Percentiles rank a stretch among this genome's conserved stretches.
Evolutionary conservation across 768 basidiomycete genomes (phyloP).

Genomic region (Strobilomyces dryophilus): DNA sequence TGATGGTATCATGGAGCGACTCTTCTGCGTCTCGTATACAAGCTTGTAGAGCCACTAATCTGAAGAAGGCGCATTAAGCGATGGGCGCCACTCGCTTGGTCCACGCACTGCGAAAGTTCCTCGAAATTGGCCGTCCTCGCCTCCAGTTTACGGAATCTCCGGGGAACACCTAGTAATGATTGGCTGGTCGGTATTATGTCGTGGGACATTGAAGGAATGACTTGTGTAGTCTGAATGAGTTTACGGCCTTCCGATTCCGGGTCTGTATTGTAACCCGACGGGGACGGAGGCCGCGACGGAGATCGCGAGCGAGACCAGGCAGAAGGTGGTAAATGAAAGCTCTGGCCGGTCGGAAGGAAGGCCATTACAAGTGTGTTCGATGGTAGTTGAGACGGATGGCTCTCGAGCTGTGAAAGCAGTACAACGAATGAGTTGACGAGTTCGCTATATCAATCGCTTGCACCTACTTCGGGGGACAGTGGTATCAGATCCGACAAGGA

Average conservation of each 20-base stretch:
- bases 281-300: slow-evolving; percentile 47
- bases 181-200: slow-evolving; percentile 17
- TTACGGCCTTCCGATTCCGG: slow-evolving; percentile 55
- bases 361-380: slow-evolving; percentile 71
- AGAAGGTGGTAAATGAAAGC: slow-evolving; percentile 52
- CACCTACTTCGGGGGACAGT: slow-evolving; percentile 58
- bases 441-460: slow-evolving; percentile 3
- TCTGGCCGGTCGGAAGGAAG: slow-evolving; percentile 56
- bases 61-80: slow-evolving; percentile 22
- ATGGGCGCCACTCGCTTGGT: not conserved
- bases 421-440: slow-evolving; percentile 8
- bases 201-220: slow-evolving; percentile 14
- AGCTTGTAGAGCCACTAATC: slow-evolving; percentile 51
- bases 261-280: slow-evolving; percentile 68
- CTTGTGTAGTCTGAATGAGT: slow-evolving; percentile 31
- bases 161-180: slow-evolving; percentile 11
- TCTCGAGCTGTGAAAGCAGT: slow-evolving; percentile 26
- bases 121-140: slow-evolving; percentile 57
- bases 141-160: slow-evolving; percentile 23
- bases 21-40: slow-evolving; percentile 47
- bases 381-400: slow-evolving; percentile 47
- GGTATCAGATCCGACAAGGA: slow-evolving; percentile 54
- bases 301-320: slow-evolving; percentile 24
- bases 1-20: slow-evolving; percentile 46
- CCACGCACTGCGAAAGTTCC: slow-evolving; percentile 65